Base-by-base conservation (phyloP, 768 basidiomycete genomes). In the Auriculariales sp. region DNA sequence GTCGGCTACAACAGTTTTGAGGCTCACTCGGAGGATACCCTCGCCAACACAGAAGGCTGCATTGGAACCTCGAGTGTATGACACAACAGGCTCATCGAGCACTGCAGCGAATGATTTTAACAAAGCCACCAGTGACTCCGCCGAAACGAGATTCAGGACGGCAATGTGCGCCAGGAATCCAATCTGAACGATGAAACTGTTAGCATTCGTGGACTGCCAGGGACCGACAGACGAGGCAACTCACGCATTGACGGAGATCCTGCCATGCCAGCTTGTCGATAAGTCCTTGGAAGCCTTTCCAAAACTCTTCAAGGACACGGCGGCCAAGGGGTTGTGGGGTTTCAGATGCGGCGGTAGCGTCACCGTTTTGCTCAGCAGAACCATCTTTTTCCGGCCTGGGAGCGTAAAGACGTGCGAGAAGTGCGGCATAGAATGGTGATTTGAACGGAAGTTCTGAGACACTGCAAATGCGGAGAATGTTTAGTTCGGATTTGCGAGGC, bases 391-490 rank as follows among this genome's bases (percentile, higher is more conserved):
- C 73, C 56, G 78, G 73, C 32, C 19, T 44, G 14, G 58, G 60
- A 19, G 53, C 51, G 10, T 55, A 60, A 36, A 97, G 68, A 32
- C 79, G 65, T 19, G 81, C 74, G 45, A 95, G 71, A 15, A 97
- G 66, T 10, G 86, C 78, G 11, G 88, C 88, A 64, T 91, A 92
- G 60, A 80, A 85, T 0, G 90, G 83, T 30, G 88, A 84, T 70
- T 98, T 99, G 71, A 79, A 92, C 0, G 93, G 92, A 57, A 95
- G 85, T 65, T 97, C 89, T 1, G 83, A 89, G 48, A 89, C 78
- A 46, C 88, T 91, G 59, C 3, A 39, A 11, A 11, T n/a, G 30
- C 29, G 9, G 31, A 17, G 36, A 54, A 44, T 63, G 47, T 50
- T 33, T 25, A 51, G 46, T 48, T 44, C 15, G 47, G 19, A 27